Percentiles rank a stretch among this genome's conserved stretches.
These are phyloP conservation scores for Paecilomyces variotii DNA, from an alignment of 2,329 filamentous ascomycete species.

Conservation along the genomic window DNA sequence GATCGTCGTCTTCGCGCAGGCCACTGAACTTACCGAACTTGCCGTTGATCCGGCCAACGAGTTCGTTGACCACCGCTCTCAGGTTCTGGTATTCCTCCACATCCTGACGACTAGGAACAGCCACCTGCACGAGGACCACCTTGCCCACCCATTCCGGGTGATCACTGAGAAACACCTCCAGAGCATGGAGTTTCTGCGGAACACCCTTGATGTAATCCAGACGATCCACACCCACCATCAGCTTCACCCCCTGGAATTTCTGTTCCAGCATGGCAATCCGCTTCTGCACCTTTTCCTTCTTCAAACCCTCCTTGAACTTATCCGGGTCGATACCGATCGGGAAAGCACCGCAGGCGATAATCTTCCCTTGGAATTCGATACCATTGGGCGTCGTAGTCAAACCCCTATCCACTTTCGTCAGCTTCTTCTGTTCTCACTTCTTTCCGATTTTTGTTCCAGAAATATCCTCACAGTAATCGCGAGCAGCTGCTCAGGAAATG, in stretches of 20 bases:
- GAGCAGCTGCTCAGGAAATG: constrained; percentile 92
- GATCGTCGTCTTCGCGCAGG: background rate
- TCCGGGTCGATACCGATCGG: constrained; percentile 94
- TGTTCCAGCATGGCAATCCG: constrained; percentile 71
- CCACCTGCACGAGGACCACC: constrained; percentile 87
- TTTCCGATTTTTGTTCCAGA: background rate
- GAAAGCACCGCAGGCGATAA: constrained; percentile 82
- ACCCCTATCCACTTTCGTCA: constrained; percentile 18
- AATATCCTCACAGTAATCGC: constrained; percentile 60
- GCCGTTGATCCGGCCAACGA: constrained; percentile 90
- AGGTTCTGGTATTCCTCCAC: constrained; percentile 96
- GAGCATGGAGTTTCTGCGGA: constrained; percentile 85
- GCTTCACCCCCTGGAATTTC: constrained; percentile 87
- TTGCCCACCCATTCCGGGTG: constrained; percentile 96
- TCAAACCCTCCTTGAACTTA: constrained; percentile 78
- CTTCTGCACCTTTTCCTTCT: constrained; percentile 73
- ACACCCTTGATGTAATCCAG: constrained; percentile 97
- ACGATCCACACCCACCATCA: constrained; percentile 90
- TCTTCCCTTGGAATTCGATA: constrained; percentile 75
- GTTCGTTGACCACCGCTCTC: constrained; percentile 84
- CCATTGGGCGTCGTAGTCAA: constrained; percentile 72
- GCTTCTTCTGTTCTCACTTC: background rate
- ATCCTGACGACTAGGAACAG: constrained; percentile 82
- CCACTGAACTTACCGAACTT: constrained; percentile 56
- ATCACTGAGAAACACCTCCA: constrained; percentile 89